phyloP scores from a whole-genome alignment of 192 early-diverging fungal genomes.

The Linnemannia zychae region DNA sequence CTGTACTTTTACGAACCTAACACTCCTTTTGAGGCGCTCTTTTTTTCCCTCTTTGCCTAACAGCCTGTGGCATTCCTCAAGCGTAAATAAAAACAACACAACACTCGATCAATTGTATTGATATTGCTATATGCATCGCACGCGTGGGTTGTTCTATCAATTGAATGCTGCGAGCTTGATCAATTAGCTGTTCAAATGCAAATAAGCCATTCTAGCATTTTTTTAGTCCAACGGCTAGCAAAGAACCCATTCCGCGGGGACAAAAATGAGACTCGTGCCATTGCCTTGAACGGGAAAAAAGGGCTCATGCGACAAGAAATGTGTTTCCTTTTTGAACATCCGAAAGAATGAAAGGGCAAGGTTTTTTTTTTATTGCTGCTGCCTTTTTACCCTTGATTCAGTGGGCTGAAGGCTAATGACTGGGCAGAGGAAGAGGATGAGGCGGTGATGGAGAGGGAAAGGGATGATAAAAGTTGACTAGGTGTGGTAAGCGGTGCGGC shows the following conservation, averaged over 20 bases:
- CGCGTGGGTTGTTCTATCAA: no score
- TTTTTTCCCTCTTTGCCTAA: not conserved
- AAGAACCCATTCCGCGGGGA: no score
- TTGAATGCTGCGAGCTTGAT: no score
- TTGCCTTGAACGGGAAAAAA: not conserved
- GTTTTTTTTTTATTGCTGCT: not conserved
- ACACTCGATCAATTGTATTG: not conserved
- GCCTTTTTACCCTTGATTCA: no score
- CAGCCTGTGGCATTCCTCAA: not conserved
- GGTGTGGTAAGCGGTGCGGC: not conserved
- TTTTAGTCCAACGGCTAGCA: no score
- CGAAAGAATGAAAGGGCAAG: not conserved
- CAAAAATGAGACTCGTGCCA: not conserved
- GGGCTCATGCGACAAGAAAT: constrained; percentile 1
- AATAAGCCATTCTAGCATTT: no score
- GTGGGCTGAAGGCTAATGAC: not conserved
- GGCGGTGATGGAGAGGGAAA: not conserved
- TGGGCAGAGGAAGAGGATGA: no score
- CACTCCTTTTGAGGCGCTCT: not conserved
- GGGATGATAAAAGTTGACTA: no score
- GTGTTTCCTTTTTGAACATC: constrained; percentile 9
- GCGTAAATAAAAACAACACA: not conserved
- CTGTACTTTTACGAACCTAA: not conserved
- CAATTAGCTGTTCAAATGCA: no score
- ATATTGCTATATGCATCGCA: no score